Conservation (phyloP, 2,329 filamentous ascomycete genomes). For the Phialocephala subalpina region DNA sequence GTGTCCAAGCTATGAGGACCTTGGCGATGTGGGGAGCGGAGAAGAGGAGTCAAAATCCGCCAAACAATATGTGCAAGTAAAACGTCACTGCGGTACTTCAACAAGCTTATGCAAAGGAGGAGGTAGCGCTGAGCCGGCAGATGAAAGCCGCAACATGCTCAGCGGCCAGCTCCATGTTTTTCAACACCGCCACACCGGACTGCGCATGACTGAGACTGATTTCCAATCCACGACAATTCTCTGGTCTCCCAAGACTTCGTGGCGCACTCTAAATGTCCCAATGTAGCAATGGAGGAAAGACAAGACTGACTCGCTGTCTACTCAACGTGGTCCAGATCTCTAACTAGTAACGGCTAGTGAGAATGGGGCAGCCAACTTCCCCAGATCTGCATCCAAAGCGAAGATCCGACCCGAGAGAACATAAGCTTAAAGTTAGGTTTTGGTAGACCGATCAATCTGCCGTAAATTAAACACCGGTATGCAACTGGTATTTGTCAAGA, state of each 20-base stretch:
- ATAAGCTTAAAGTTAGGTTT: conserved; percentile 8
- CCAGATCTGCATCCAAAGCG: background rate
- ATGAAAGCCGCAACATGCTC: background rate
- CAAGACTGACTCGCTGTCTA: background rate
- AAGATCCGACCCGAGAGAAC: conserved; percentile 6
- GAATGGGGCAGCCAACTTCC: background rate
- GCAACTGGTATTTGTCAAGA: background rate
- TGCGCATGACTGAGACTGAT: background rate
- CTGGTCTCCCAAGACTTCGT: background rate
- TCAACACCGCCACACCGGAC: background rate
- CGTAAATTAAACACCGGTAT: background rate
- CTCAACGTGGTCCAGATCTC: background rate
- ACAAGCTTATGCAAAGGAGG: background rate
- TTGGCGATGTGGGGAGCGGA: background rate
- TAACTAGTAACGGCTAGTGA: background rate
- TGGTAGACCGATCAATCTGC: background rate
- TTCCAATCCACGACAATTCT: background rate
- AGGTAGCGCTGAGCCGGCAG: background rate
- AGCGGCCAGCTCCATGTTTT: background rate
- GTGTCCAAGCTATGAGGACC: background rate
- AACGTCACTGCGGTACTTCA: background rate
- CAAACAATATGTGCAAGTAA: background rate
- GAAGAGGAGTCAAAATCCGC: background rate
- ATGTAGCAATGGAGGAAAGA: background rate
- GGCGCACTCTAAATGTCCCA: background rate